Percentiles rank a stretch among this genome's conserved stretches.
Conservation (phyloP, 352 stramenopile genomes). For the Globisporangium solare region DNA sequence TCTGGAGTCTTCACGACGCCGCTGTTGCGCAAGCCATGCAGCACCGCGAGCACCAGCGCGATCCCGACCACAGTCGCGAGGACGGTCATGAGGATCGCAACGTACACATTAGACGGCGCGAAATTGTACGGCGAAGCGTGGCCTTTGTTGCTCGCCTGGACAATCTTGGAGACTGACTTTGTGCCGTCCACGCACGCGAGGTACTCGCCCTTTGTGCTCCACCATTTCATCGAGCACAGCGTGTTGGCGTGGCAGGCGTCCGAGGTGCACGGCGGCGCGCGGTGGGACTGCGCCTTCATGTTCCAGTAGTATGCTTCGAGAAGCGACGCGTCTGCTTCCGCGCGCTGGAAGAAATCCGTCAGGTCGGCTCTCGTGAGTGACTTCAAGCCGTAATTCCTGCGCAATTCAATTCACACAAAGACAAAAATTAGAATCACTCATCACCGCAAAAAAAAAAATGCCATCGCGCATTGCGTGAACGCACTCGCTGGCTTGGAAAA, state of each 20-base stretch:
- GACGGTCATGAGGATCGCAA: conserved; percentile 43
- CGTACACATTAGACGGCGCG: conserved; percentile 25
- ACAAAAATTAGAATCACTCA: background rate
- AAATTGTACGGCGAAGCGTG: conserved; percentile 1
- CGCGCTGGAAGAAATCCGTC: conserved; percentile 38
- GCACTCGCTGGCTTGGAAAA: conserved; percentile 46
- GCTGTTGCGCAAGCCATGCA: conserved; percentile 28
- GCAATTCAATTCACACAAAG: background rate
- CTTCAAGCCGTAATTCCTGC: conserved; percentile 47
- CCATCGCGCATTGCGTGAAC: background rate
- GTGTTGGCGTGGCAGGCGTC: conserved; percentile 52
- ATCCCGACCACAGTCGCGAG: conserved; percentile 33
- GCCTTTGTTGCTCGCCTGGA: conserved; percentile 10
- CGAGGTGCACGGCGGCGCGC: conserved; percentile 33
- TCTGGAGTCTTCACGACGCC: conserved; percentile 36
- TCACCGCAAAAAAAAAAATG: conserved; percentile 5
- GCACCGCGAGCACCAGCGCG: conserved; percentile 25
- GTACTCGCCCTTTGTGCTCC: conserved; percentile 67
- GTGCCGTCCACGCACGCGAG: conserved; percentile 51
- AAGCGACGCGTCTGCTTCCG: conserved; percentile 42
- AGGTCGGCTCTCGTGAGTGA: conserved; percentile 42
- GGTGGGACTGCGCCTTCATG: conserved; percentile 73
- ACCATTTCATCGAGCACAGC: conserved; percentile 76
- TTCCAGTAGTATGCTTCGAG: conserved; percentile 78
- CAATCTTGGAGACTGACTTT: conserved; percentile 14